phyloP scores from a whole-genome alignment of 352 stramenopile species.

The Pythium dissimile region DNA sequence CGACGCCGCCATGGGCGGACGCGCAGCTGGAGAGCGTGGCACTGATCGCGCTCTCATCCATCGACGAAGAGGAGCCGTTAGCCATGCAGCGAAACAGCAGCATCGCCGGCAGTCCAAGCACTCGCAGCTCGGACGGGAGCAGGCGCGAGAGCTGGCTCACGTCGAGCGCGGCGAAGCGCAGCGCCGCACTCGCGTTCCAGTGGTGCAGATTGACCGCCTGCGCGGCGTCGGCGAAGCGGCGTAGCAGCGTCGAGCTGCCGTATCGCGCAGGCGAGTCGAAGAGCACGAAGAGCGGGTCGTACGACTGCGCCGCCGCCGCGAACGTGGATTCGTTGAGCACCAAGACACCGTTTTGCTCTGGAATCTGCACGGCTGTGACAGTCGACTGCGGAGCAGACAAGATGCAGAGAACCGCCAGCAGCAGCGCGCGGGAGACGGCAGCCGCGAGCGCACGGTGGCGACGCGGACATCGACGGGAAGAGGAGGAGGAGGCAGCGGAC shows the following conservation, averaged over 20 bases:
- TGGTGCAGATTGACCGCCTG: conserved; percentile 21
- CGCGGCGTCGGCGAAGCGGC: conserved; percentile 31
- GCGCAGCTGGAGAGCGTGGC: conserved; percentile 19
- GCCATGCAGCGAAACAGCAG: conserved; percentile 29
- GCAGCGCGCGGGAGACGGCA: background rate
- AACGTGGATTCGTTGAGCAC: conserved; percentile 27
- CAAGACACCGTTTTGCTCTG: conserved; percentile 28
- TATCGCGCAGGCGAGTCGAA: conserved; percentile 30
- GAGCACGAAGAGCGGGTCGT: conserved; percentile 38
- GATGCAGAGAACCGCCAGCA: background rate
- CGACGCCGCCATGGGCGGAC: conserved; percentile 6
- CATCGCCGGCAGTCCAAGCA: conserved; percentile 29
- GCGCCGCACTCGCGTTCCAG: conserved; percentile 1
- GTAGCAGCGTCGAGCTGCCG: conserved; percentile 28
- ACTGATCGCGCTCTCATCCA: conserved; percentile 2
- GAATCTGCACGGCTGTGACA: background rate
- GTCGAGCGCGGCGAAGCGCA: conserved; percentile 31
- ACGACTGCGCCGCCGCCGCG: conserved; percentile 9
- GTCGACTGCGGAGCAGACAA: background rate
- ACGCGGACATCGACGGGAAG: too few relatives aligned
- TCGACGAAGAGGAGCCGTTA: background rate
- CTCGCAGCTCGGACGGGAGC: conserved; percentile 13
- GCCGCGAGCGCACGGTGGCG: too few relatives aligned
- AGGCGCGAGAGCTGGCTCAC: conserved; percentile 11
- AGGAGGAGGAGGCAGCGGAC: too few relatives aligned